Conservation (phyloP, 2,329 filamentous ascomycete species). For the Acarospora socialis region DNA sequence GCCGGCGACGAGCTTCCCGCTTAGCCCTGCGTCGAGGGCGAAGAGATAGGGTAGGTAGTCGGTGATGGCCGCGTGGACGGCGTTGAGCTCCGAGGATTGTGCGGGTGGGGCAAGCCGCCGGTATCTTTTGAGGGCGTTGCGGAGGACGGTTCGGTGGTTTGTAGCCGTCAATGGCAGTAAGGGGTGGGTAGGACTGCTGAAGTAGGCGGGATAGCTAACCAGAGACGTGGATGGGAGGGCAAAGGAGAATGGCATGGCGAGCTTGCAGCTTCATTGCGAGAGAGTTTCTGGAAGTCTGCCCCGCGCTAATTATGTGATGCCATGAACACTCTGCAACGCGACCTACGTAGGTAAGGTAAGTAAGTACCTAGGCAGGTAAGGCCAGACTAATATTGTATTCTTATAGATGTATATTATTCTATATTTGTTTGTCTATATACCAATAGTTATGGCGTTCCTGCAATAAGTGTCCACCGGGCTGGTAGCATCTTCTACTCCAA, state of each 20-base stretch:
- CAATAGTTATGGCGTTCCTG: no score
- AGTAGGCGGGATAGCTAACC: slow-evolving; percentile 64
- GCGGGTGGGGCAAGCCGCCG: slow-evolving; percentile 66
- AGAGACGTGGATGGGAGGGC: slow-evolving; percentile 77
- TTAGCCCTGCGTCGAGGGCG: slow-evolving; percentile 60
- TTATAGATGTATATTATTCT: no score
- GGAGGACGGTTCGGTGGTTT: slow-evolving; percentile 68
- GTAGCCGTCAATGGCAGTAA: slow-evolving; percentile 73
- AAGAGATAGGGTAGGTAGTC: slow-evolving; percentile 75
- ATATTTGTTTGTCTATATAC: no score
- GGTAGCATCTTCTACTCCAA: no score
- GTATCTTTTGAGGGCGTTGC: slow-evolving; percentile 73
- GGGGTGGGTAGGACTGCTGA: slow-evolving; percentile 54
- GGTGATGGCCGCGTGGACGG: slow-evolving; percentile 54
- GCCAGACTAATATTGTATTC: no score
- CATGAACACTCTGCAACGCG: no score
- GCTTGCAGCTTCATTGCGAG: no score
- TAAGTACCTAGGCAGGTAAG: no score
- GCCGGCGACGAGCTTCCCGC: slow-evolving; percentile 36
- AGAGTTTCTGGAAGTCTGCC: no score
- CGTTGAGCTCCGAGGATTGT: slow-evolving; percentile 55
- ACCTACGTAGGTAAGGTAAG: no score
- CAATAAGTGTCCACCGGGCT: no score
- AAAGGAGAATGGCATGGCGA: slow-evolving; percentile 91
- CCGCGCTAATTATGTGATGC: no score